Evolutionary conservation across 2,329 filamentous ascomycete genomes (phyloP), one percentile per base, ranked within the genome.

Genomic region (Penicillium sumatraense): DNA sequence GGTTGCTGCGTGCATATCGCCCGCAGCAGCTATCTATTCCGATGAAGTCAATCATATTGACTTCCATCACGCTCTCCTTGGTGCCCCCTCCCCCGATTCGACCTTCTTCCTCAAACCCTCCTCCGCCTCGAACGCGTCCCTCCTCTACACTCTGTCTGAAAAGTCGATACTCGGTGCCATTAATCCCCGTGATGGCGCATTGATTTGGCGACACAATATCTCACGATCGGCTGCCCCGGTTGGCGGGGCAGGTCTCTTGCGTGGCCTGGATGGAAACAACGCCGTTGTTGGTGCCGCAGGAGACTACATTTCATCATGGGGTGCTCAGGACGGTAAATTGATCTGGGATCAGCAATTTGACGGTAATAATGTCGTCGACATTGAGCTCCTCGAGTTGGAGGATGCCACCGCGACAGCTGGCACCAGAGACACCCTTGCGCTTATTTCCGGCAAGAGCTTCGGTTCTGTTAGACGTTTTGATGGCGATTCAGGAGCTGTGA

Each of bases 31-130:
- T 62, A 86, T 98, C 57, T 96, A 92, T 78, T 82, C 85, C 64
- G 95, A 99, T 71, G 93, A 99, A 75, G 92, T 96, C 64, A 93
- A 88, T 78, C 84, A 91, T 67, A 85, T 96, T 73, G 95, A 99
- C 77, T 98, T 92, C 79, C 93, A 98, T 77, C 87, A 96, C 78
- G 86, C 90, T 62, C 87, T 98, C 46, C 80, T 99, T 68, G 95
- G 95, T 68, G 78, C 90, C 33, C 92, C 95, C 51, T 89, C 89
- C 72, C 81, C 85, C 72, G 86, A 90, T 60, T 90, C 91, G 58
- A 97, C 93, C 65, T 96, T 98, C 83, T 98, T 98, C 85, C 91
- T 97, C 78, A 89, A 88, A 65, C 93, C 95, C 35, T 84, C 89
- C 68, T 83, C 85, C 59, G 85, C 88, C 64, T 93, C 93, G 59